Conservation (phyloP, 371 early-diverging fungal species). For the Paraphysoderma sedebokerense region DNA sequence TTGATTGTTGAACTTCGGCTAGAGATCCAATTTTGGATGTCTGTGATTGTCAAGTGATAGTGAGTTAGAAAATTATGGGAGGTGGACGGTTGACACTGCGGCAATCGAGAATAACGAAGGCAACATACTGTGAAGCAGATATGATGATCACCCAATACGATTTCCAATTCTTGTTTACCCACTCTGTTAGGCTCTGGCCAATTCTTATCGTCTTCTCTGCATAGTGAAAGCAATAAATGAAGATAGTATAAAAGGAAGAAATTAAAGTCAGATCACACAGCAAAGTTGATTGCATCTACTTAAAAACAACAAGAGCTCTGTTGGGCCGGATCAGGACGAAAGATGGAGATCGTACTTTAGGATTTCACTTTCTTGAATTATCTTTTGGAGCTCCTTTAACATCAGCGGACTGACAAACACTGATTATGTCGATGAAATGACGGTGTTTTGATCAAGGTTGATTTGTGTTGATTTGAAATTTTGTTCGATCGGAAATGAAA, state of each 20-base stretch:
- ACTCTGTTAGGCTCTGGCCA: constrained; percentile 87
- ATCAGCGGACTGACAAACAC: constrained; percentile 62
- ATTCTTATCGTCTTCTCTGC: constrained; percentile 70
- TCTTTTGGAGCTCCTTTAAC: constrained; percentile 68
- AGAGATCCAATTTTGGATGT: constrained; percentile 84
- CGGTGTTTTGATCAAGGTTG: no score
- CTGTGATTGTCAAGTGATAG: constrained; percentile 14
- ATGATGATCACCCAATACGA: constrained; percentile 72
- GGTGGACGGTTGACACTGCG: not conserved
- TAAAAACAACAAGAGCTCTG: not conserved
- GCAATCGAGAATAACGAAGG: not conserved
- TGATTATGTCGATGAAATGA: constrained; percentile 11
- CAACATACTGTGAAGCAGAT: constrained; percentile 73
- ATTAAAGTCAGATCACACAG: no score
- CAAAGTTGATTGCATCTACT: no score
- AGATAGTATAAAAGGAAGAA: no score
- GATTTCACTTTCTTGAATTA: constrained; percentile 74
- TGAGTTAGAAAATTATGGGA: not conserved
- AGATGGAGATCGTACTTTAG: constrained; percentile 40
- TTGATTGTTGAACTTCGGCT: constrained; percentile 68
- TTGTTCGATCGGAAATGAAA: no score
- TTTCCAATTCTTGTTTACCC: constrained; percentile 88
- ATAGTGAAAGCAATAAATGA: not conserved
- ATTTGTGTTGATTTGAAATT: no score
- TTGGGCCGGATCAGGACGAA: not conserved